Evolutionary conservation across 305 asterid genomes (phyloP), one percentile per base, ranked within the genome.

Genomic region (Fraxinus paxiana): DNA sequence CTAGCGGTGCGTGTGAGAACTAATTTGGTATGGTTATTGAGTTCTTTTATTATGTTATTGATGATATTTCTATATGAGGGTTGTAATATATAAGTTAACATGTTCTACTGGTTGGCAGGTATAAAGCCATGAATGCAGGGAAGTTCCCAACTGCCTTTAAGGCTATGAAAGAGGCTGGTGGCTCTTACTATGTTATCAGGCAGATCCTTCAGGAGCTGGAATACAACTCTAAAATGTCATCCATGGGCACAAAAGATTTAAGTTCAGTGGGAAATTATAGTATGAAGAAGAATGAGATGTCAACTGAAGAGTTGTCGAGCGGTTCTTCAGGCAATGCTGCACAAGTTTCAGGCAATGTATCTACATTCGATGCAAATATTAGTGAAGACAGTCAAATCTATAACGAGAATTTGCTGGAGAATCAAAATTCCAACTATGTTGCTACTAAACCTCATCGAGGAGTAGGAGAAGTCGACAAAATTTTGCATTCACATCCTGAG

Each of bases 71-170:
- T 30, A 70, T 31, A n/a, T 2, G 13, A 70, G 75, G 26, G 24
- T 33, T 70, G 43, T 70, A 51, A 51, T 51, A 10, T 67, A 31
- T 70, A 30, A 70, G 24, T 46, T 28, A 59, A 70, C 26, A 5
- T 77, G 73, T 77, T 77, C 56, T 75, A 74, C 51, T 81, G 83
- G 82, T 81, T 61, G 63, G 87, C 90, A 92, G 98, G 85, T 91
- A 92, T 85, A 89, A 88, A 91, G 87, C 83, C 82, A 77, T 87
- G 88, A 91, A 91, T 83, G 89, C 84, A 2, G 98, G 98, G 88
- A 93, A 93, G 84, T 95, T 92, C 87, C 98, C 98, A 54, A 24
- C 92, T 72, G 28, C 33, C 77, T 18, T 80, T 5, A 54, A 22
- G 78, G 90, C 89, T 72, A 4, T 7, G 73, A 90, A 85, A 78